Conservation (phyloP, 2,329 filamentous ascomycete genomes). For the Acrocalymma vagum region DNA sequence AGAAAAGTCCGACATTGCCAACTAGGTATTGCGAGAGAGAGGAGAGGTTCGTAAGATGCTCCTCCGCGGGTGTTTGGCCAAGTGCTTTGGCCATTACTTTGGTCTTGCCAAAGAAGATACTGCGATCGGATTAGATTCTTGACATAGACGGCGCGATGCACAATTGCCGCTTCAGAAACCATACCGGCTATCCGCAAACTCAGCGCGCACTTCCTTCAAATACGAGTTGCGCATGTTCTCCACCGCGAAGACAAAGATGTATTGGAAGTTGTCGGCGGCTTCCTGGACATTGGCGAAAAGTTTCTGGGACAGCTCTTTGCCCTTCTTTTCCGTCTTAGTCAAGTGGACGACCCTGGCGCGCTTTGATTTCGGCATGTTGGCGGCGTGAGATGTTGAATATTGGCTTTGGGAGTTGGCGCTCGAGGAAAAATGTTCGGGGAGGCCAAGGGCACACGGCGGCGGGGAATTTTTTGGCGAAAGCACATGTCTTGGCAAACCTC, state of each 20-base stretch:
- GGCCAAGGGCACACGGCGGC: slow-evolving; percentile 28
- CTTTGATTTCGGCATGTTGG: slow-evolving; percentile 93
- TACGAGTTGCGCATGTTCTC: slow-evolving; percentile 99
- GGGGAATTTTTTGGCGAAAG: slow-evolving; percentile 43
- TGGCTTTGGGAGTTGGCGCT: slow-evolving; percentile 16
- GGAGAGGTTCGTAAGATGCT: slow-evolving; percentile 81
- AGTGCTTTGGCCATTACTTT: slow-evolving; percentile 98
- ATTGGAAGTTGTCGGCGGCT: slow-evolving; percentile 82
- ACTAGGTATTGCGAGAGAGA: slow-evolving; percentile 73
- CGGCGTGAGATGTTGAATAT: slow-evolving; percentile 24
- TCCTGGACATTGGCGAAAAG: slow-evolving; percentile 90
- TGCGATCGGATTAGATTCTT: slow-evolving; percentile 47
- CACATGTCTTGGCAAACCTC: slow-evolving; percentile 38
- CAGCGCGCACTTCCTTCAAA: slow-evolving; percentile 86
- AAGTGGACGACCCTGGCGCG: slow-evolving; percentile 88
- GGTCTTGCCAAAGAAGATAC: slow-evolving; percentile 98
- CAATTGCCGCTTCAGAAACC: too few species aligned
- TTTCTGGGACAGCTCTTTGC: slow-evolving; percentile 85
- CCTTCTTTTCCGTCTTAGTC: slow-evolving; percentile 92
- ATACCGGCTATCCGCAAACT: slow-evolving; percentile 85
- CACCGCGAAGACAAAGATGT: slow-evolving; percentile 92
- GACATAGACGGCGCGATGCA: neutral
- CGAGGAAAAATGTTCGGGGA: slow-evolving; percentile 38
- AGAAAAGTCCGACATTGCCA: slow-evolving; percentile 88
- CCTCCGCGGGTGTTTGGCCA: slow-evolving; percentile 78